Percentiles rank a stretch among this genome's conserved stretches.
These are phyloP conservation scores for Xylaria cubensis DNA, from an alignment of 495 filamentous ascomycete species.

Conservation along the genomic window DNA sequence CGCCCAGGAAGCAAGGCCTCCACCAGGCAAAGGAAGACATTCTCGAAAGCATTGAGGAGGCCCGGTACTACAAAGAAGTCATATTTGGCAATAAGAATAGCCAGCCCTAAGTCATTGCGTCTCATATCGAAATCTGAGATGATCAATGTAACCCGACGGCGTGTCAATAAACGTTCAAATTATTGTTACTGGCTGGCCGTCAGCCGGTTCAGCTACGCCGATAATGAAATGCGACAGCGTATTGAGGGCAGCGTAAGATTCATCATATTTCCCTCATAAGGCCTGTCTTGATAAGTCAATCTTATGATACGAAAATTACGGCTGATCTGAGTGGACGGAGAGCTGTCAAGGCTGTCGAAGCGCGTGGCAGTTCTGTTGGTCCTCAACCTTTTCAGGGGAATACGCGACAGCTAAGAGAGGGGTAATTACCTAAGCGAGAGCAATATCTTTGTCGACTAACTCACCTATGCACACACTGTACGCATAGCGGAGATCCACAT, in stretches of 20 bases:
- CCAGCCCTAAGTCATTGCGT: neutral
- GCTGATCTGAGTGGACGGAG: neutral
- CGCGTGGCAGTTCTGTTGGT: constrained; percentile 20
- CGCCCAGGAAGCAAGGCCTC: constrained; percentile 73
- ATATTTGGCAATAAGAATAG: constrained; percentile 56
- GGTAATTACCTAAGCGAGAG: neutral
- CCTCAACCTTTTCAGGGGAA: constrained; percentile 14
- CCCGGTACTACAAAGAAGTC: constrained; percentile 74
- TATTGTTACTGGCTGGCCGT: no score
- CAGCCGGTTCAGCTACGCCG: neutral
- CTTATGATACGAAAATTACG: neutral
- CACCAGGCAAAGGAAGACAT: constrained; percentile 92
- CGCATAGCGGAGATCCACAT: no score
- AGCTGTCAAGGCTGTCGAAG: neutral
- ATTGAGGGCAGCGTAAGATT: neutral
- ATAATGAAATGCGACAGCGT: neutral
- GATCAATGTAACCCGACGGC: neutral
- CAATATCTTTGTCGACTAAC: no score
- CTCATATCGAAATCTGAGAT: neutral
- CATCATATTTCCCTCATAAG: neutral
- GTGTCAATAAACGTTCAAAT: neutral
- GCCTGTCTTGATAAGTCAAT: neutral
- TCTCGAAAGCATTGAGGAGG: constrained; percentile 92
- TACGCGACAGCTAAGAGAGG: neutral
- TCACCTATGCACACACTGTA: neutral